Conservation (phyloP, 768 basidiomycete genomes). For the Daedaleopsis sinensis region DNA sequence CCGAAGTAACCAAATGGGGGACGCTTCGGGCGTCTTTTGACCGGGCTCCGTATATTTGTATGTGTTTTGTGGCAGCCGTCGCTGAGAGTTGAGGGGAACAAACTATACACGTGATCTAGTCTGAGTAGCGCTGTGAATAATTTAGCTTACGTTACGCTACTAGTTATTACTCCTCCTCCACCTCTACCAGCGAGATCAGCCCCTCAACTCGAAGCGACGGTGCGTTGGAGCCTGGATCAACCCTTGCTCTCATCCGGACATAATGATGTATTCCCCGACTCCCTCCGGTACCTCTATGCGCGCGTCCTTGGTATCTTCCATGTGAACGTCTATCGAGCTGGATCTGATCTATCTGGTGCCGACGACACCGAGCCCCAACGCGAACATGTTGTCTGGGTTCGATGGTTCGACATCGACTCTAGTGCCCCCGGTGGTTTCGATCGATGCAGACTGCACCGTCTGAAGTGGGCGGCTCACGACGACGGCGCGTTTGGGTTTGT, state of each 20-base stretch:
- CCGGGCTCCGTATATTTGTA: no score
- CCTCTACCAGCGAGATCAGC: no score
- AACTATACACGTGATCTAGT: no score
- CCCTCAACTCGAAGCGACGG: no score
- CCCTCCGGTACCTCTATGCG: conserved; percentile 34
- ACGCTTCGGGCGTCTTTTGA: no score
- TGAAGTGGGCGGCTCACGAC: conserved; percentile 40
- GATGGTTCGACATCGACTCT: conserved; percentile 38
- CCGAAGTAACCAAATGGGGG: no score
- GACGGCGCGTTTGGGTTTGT: conserved; percentile 47
- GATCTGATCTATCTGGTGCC: conserved; percentile 22
- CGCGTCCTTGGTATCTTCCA: conserved; percentile 33
- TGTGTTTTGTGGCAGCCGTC: no score
- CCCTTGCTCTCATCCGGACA: conserved; percentile 35
- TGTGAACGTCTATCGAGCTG: conserved; percentile 21
- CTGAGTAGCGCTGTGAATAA: no score
- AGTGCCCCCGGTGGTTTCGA: conserved; percentile 32
- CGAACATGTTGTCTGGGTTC: conserved; percentile 43
- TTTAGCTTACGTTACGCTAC: no score
- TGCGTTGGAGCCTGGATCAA: no score
- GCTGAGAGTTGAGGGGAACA: no score
- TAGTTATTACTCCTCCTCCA: no score
- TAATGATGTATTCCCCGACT: conserved; percentile 29
- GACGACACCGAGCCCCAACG: conserved; percentile 9
- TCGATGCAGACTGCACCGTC: conserved; percentile 32